Evolutionary conservation across 2,329 filamentous ascomycete species (phyloP), one percentile per base, ranked within the genome.

Genomic region (Hymenoscyphus albidus): DNA sequence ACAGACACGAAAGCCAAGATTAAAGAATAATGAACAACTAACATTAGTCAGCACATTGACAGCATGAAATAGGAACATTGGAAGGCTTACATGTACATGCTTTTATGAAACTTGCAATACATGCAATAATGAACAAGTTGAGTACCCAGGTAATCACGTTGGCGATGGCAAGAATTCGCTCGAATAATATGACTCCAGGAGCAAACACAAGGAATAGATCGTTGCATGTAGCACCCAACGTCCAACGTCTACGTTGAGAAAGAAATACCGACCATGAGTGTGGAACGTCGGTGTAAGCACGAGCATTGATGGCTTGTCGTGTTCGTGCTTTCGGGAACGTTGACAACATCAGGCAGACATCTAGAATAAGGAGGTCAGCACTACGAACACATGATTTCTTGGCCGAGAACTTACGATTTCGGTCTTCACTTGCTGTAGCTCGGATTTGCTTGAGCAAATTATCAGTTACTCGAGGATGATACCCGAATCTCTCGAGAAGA

Each of bases 171-270:
- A 81, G 78, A 31, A 82, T 71, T 7, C 80, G 71, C 69, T 82
- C 80, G 22, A 82, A 77, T 58, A 75, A 70, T 10, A 78, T 75
- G 58, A 78, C 79, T 0, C 79, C 77, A 1, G 76, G 76, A 0
- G 79, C 75, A 62, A 79, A 77, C n/a, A 81, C 76, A 74, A 82
- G 78, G 70, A 81, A 77, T 32, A 82, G 77, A 69, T 83, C 80
- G 67, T 82, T 82, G 4, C 78, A 78, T 35, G 80, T 81, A 42
- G 79, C 80, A 0, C 80, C 80, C 10, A 83, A 70, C 0, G 80
- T 79, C 80, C 81, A 82, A 0, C 80, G 77, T 71, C 81, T 80
- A 5, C 80, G 77, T 71, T 82, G 80, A 4, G 79, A 81, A 32
- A 82, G 70, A 59, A 82, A 83, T 0, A 83, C 80, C 32, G 76